Conservation (phyloP, 352 stramenopile genomes). For the Globisporangium spiculum region DNA sequence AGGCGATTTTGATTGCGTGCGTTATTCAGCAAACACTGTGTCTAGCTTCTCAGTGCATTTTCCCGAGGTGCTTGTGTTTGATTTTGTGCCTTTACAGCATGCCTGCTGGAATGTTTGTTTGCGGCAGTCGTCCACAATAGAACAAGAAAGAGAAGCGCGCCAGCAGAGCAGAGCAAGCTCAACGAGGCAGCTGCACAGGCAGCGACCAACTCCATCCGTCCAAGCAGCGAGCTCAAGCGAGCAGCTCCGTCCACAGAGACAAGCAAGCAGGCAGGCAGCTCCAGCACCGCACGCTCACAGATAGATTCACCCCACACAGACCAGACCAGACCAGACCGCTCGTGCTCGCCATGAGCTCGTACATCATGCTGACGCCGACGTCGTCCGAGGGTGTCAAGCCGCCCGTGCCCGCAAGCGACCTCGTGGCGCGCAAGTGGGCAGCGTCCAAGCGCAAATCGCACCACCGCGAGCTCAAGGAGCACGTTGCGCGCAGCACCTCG, state of each 20-base stretch:
- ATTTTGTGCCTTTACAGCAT: background rate
- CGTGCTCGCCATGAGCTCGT: slow-evolving; percentile 24
- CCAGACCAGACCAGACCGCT: background rate
- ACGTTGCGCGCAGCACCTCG: slow-evolving; percentile 24
- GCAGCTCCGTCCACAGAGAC: background rate
- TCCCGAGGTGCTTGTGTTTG: background rate
- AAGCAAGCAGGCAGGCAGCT: background rate
- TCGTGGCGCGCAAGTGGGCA: slow-evolving; percentile 45
- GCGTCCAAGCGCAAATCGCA: slow-evolving; percentile 27
- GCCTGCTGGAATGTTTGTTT: slow-evolving; percentile 7
- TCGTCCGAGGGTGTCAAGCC: slow-evolving; percentile 19
- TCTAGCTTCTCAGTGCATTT: background rate
- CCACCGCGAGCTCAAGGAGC: slow-evolving; percentile 16
- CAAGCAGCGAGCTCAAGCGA: background rate
- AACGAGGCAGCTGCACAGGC: background rate
- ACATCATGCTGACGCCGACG: slow-evolving; percentile 57
- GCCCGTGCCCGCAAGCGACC: slow-evolving; percentile 28
- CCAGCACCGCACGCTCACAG: background rate
- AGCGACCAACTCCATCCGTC: background rate
- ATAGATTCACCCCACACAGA: slow-evolving; percentile 2
- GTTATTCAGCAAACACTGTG: background rate
- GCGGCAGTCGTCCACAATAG: slow-evolving; percentile 3
- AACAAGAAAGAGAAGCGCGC: slow-evolving; percentile 5
- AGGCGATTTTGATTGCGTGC: background rate
- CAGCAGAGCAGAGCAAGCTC: background rate